Evolutionary conservation across 2,329 filamentous ascomycete genomes (phyloP), one percentile per base, ranked within the genome.

Genomic region (Thelonectria rubi): DNA sequence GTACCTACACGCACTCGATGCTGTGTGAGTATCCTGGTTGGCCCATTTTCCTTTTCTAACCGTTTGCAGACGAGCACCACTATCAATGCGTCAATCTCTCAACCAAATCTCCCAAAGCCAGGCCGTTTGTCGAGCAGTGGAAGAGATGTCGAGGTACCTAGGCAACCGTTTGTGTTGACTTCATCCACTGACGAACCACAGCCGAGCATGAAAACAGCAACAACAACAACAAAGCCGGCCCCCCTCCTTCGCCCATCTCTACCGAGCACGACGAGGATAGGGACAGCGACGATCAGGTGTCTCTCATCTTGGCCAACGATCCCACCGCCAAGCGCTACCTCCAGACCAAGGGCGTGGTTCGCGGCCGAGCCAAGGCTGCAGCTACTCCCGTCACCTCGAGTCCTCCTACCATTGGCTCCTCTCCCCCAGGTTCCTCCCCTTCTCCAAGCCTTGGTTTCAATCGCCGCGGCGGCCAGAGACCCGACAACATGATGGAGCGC

Each of bases 41-140:
- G 43, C 18, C 10, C 14, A 12, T 42, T 49, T 40, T 8, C 18
- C 5, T 24, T 5, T 34, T 55, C 61, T 71, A 40, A 70, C 65
- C 49, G 3, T n/a, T 30, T 7, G 14, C 55, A 82, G 80, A 79
- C 43, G 80, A 82, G 66, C 80, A 82, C 49, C 80, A 77, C 57
- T 82, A 80, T 59, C 78, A 80, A 62, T 81, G 81, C 61, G 69
- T 78, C 21, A 75, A 76, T n/a, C 75, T 72, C 11, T 65, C 75
- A 2, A 72, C 74, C 24, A 67, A 67, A 20, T 81, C 80, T 1
- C 78, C 79, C 8, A 74, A 76, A 26, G 79, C 77, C 1, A 62
- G 56, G 2, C 30, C 56, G 14, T 80, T 76, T 54, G 72, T 81
- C 9, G 54, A 64, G 3, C 74, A 77, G 56, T 75, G 46, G 46